Percentiles rank a stretch among this genome's conserved stretches.
phyloP scores from a whole-genome alignment of 2,329 filamentous ascomycete genomes.

The Cadophora malorum region DNA sequence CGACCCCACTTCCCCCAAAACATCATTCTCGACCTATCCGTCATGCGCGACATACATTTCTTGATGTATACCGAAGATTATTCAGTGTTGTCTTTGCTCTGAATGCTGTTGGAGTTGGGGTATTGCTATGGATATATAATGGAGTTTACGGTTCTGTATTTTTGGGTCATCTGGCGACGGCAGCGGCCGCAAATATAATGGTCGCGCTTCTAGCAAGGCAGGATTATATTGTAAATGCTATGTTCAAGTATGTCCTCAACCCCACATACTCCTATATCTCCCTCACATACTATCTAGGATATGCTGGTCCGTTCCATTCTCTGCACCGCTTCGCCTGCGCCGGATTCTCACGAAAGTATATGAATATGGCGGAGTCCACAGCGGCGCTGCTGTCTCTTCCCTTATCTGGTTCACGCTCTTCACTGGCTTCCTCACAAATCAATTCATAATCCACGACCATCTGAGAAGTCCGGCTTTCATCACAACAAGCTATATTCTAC shows the following conservation, averaged over 20 bases:
- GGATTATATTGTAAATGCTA: constrained; percentile 57
- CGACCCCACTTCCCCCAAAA: constrained; percentile 29
- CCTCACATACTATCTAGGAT: constrained; percentile 36
- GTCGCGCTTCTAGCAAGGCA: constrained; percentile 58
- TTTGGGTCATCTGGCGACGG: constrained; percentile 31
- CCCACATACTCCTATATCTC: background rate
- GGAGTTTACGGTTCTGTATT: constrained; percentile 10
- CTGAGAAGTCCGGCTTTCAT: constrained; percentile 26
- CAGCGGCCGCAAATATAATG: constrained; percentile 51
- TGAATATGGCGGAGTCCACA: constrained; percentile 59
- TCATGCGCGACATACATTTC: constrained; percentile 45
- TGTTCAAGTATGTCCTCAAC: constrained; percentile 48
- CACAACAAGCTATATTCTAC: constrained; percentile 40
- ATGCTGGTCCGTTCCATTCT: constrained; percentile 53
- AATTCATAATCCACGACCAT: constrained; percentile 18
- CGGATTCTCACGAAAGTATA: constrained; percentile 56
- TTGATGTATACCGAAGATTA: constrained; percentile 62
- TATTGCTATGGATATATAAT: constrained; percentile 38
- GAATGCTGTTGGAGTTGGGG: constrained; percentile 54
- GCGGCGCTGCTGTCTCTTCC: constrained; percentile 55
- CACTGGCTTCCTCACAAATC: constrained; percentile 39
- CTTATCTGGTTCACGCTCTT: constrained; percentile 55
- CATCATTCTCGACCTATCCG: constrained; percentile 27
- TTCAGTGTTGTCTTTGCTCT: constrained; percentile 59
- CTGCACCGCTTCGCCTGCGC: constrained; percentile 55